A percentile compares a stretch with the other conserved stretches of the same genome.
Conservation (phyloP, 2,329 filamentous ascomycete genomes). For the Dothideomycetes sp. region DNA sequence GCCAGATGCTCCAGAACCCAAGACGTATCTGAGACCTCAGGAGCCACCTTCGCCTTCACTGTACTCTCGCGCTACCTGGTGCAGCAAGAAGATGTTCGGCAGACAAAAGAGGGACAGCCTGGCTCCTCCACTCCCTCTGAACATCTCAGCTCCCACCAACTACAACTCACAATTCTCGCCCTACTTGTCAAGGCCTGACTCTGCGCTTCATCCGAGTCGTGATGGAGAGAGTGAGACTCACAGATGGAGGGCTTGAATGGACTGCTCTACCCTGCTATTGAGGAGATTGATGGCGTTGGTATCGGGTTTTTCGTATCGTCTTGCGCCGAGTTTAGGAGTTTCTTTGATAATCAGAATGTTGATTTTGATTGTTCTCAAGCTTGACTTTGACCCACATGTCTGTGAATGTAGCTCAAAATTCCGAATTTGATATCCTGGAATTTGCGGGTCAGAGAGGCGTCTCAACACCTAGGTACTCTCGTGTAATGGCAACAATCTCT, state of each 20-base stretch:
- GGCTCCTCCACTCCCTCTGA: slow-evolving; percentile 38
- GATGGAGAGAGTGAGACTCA: slow-evolving; percentile 25
- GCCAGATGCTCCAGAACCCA: slow-evolving; percentile 26
- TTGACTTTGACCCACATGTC: no score
- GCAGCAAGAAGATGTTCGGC: slow-evolving; percentile 28
- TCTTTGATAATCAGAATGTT: no score
- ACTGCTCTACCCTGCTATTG: no score
- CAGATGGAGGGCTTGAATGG: slow-evolving; percentile 21
- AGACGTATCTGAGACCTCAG: slow-evolving; percentile 9
- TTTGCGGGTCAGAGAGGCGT: no score
- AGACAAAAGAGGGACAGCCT: slow-evolving; percentile 31
- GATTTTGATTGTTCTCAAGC: no score
- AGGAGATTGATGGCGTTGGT: no score
- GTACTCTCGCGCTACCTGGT: slow-evolving; percentile 29
- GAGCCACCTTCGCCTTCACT: slow-evolving; percentile 25
- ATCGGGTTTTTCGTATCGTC: no score
- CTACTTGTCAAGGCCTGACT: slow-evolving; percentile 44
- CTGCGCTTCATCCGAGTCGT: slow-evolving; percentile 45
- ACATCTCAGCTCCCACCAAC: slow-evolving; percentile 49
- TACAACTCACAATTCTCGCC: slow-evolving; percentile 45
- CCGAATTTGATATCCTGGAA: no score
- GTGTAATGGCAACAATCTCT: slow-evolving; percentile 59
- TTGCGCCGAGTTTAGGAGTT: no score
- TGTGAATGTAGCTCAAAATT: no score
- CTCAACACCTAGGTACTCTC: slow-evolving; percentile 31